Evolutionary conservation across 1,139 yeast genomes (phyloP).

Genomic region (Debaryomycetaceae sp.): DNA sequence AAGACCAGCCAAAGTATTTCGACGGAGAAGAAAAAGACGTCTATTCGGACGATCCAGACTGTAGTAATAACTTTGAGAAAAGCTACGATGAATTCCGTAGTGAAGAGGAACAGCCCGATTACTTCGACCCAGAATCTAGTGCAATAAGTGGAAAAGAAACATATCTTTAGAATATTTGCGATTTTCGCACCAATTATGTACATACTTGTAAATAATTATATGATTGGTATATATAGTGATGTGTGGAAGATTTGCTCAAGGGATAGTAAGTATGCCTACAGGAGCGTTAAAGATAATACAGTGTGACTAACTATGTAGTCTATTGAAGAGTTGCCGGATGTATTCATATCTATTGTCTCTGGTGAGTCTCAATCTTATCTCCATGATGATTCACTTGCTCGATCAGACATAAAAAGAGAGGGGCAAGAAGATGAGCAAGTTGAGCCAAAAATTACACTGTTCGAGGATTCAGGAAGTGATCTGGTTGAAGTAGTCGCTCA

Average conservation of each 20-base stretch:
- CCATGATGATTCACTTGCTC: neutral
- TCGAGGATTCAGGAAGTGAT: no score
- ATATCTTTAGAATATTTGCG: neutral
- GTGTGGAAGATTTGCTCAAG: constrained; percentile 48
- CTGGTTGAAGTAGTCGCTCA: neutral
- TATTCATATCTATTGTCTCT: constrained; percentile 13
- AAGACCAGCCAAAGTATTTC: constrained; percentile 38
- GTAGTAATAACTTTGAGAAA: constrained; percentile 30
- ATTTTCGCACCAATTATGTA: neutral
- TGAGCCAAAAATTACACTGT: neutral
- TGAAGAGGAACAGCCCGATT: constrained; percentile 21
- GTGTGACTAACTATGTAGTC: constrained; percentile 18
- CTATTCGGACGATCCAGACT: constrained; percentile 37
- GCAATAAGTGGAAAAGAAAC: neutral
- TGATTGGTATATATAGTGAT: constrained; percentile 11
- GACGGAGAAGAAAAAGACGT: constrained; percentile 32
- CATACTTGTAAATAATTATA: no score
- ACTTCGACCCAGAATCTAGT: constrained; percentile 10
- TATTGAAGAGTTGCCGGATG: constrained; percentile 27
- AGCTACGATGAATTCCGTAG: constrained; percentile 34
- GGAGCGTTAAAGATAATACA: neutral
- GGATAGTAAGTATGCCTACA: constrained; percentile 22
- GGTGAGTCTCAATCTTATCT: neutral
- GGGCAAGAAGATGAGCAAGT: neutral
- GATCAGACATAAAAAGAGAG: neutral